Evolutionary conservation across 768 basidiomycete species (phyloP).

Genomic region (Neoboletus magnificus): DNA sequence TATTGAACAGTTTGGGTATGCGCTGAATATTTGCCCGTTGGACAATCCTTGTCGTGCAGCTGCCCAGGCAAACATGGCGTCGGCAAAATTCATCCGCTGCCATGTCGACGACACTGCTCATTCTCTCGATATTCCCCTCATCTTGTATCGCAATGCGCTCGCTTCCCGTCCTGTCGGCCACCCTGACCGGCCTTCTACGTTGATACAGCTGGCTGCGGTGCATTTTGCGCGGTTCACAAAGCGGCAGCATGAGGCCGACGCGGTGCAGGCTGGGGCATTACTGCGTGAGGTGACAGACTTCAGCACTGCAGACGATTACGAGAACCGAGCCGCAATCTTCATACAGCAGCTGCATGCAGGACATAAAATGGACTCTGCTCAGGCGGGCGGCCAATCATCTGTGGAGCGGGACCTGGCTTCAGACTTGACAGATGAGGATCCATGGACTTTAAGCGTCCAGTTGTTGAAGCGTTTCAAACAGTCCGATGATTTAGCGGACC

Average conservation of each 20-base stretch:
- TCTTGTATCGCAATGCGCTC: neutral
- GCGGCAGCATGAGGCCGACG: neutral
- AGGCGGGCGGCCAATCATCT: neutral
- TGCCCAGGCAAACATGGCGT: neutral
- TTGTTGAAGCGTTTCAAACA: neutral
- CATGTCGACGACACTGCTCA: neutral
- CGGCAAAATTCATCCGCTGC: neutral
- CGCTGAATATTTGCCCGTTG: neutral
- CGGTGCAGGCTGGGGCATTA: neutral
- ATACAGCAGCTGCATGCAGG: neutral
- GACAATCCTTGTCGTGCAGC: neutral
- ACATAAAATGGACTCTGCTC: neutral
- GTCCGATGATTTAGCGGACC: neutral
- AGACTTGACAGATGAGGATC: neutral
- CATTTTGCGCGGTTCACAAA: neutral
- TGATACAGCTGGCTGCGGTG: neutral
- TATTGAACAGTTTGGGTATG: neutral
- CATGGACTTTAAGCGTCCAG: neutral
- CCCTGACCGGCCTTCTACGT: neutral
- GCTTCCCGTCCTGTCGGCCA: neutral
- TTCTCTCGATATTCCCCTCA: neutral
- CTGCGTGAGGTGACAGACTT: neutral
- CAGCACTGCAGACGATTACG: neutral
- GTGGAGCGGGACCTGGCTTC: neutral
- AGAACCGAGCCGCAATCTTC: neutral